Base-by-base conservation (phyloP, 2,329 filamentous ascomycete species). In the Fonsecaea nubica region DNA sequence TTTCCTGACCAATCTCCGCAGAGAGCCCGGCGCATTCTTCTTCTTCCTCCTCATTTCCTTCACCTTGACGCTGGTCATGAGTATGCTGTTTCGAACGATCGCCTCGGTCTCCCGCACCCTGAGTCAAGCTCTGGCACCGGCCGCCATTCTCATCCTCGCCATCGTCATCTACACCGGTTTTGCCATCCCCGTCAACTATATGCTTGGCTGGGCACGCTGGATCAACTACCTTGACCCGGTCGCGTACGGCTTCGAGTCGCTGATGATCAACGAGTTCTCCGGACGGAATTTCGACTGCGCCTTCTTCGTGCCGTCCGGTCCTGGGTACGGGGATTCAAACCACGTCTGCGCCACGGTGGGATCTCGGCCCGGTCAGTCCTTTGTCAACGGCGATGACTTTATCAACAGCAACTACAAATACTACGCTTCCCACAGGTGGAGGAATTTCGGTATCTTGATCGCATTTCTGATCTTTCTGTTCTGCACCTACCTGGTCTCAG, bases 1-100 rank as follows among this genome's bases (percentile, higher is more conserved):
- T 80, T 97, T 97, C 79, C 89, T 97, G 87, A 90, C 92, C 0
- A 90, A 93, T 71, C 81, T 97, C 35, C 86, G 90, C 62, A 85
- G 92, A 64, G 88, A 90, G 69, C 81, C 91, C 0, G 90, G 89
- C 2, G 79, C 89, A 0, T 97, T 95, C 83, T 97, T 97, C 83
- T 90, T 92, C 80, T 96, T 92, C 84, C 78, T 93, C 64, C 81
- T 97, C 58, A 87, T 91, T 69, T 83, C 86, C 0, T 89, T 87
- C 76, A 77, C 84, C 1, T 82, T 84, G 13, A 88, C 84, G 0
- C 82, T 90, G 69, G 79, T 80, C 25, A 85, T 89, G 77, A 72
- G 70, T 45, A 73, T 72, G 71, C 33, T 73, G 18, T 72, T 72
- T 85, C 87, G 92, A 58, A 90, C 88, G 6, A 91, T 96, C 69